Percentiles rank a stretch among this genome's conserved stretches.
phyloP scores from a whole-genome alignment of 768 basidiomycete genomes.

The Boletus tomentosulus region DNA sequence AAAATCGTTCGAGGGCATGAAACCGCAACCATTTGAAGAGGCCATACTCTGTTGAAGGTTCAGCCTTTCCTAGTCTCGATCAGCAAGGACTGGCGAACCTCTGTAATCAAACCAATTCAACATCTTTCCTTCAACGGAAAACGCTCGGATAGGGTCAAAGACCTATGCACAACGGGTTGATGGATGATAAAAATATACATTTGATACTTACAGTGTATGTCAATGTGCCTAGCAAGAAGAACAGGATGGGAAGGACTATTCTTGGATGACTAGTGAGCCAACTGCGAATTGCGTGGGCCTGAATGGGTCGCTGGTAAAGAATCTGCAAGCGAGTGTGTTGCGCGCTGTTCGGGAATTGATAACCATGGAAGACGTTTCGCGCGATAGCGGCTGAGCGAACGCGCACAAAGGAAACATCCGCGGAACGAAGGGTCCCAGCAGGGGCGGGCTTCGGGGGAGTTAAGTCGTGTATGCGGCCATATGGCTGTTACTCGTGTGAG shows the following conservation, averaged over 20 bases:
- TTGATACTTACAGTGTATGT: slow-evolving; percentile 70
- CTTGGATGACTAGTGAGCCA: slow-evolving; percentile 88
- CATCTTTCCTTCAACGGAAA: slow-evolving; percentile 80
- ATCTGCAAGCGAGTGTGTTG: slow-evolving; percentile 46
- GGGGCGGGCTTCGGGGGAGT: slow-evolving; percentile 55
- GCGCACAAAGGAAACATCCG: slow-evolving; percentile 58
- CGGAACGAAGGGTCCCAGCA: slow-evolving; percentile 61
- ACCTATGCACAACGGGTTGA: slow-evolving; percentile 46
- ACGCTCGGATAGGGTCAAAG: slow-evolving; percentile 85
- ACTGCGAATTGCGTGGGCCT: slow-evolving; percentile 61
- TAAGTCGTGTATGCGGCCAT: slow-evolving; percentile 74
- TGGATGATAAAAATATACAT: neutral
- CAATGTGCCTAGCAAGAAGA: slow-evolving; percentile 86
- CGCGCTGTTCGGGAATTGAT: slow-evolving; percentile 32
- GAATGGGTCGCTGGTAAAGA: slow-evolving; percentile 60
- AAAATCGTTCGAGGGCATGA: slow-evolving; percentile 55
- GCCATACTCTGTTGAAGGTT: slow-evolving; percentile 49
- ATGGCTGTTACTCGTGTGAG: slow-evolving; percentile 49
- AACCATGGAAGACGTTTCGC: slow-evolving; percentile 75
- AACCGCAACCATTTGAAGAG: slow-evolving; percentile 73
- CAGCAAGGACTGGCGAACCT: slow-evolving; percentile 37
- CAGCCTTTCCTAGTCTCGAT: neutral
- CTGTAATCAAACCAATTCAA: slow-evolving; percentile 80
- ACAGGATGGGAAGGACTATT: slow-evolving; percentile 72
- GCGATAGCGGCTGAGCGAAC: slow-evolving; percentile 74